phyloP scores from a whole-genome alignment of 306 rosid species.

The Cucumis melo region DNA sequence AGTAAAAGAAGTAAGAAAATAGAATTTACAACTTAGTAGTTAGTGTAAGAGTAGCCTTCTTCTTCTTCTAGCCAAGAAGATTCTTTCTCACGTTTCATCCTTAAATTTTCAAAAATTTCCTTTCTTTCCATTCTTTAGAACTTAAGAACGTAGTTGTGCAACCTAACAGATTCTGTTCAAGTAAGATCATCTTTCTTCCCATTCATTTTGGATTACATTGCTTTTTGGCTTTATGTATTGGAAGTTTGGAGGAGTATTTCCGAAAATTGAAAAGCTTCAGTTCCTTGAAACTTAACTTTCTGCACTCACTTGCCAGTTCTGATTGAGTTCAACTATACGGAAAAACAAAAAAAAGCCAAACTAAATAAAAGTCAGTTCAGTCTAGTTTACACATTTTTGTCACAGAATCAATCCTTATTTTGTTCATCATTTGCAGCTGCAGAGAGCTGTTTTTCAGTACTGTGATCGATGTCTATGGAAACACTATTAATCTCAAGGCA shows the following conservation, averaged over 20 bases:
- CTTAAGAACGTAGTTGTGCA: too few species aligned
- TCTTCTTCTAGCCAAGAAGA: not conserved
- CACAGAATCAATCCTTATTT: not conserved
- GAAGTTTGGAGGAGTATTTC: not conserved
- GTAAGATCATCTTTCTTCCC: not conserved
- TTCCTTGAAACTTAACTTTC: not conserved
- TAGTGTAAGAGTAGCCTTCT: not conserved
- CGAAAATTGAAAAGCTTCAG: not conserved
- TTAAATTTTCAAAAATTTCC: not conserved
- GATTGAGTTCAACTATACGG: not conserved
- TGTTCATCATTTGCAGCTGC: not conserved
- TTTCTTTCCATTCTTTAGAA: not conserved
- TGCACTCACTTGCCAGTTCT: not conserved
- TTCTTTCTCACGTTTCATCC: not conserved
- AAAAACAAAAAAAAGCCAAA: not conserved
- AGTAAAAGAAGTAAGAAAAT: conserved; percentile 15
- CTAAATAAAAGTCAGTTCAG: not conserved
- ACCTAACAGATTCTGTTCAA: too few species aligned
- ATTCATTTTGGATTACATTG: not conserved
- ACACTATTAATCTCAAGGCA: conserved; percentile 47
- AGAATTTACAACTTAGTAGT: not conserved
- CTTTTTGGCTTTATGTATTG: not conserved
- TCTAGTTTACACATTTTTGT: not conserved
- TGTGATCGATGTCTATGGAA: conserved; percentile 26
- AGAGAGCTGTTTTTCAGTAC: not conserved